Conservation (phyloP, 306 rosid species). For the Potentilla sterilis region DNA sequence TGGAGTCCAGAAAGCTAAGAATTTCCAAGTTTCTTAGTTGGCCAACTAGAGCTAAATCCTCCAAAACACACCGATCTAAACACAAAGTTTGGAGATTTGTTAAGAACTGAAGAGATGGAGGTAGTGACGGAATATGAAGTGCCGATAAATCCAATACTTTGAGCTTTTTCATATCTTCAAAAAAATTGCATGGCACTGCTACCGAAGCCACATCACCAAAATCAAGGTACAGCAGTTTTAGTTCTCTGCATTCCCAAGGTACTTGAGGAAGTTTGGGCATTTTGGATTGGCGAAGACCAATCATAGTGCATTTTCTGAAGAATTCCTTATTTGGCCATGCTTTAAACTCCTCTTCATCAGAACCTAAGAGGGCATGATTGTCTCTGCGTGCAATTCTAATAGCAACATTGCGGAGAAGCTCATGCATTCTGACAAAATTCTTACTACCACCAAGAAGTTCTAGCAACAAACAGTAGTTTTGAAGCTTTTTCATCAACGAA, state of each 20-base stretch:
- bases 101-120: constrained; percentile 17
- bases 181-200: not conserved
- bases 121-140: not conserved
- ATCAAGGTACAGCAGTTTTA: not conserved
- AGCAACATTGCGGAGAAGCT: constrained; percentile 23
- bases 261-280: constrained; percentile 9
- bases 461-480: constrained; percentile 15
- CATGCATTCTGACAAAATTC: constrained; percentile 12
- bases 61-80: not conserved
- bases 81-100: constrained; percentile 18
- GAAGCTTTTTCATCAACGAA: constrained; percentile 7
- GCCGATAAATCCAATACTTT: constrained; percentile 13
- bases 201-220: not conserved
- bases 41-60: constrained; percentile 8
- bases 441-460: not conserved
- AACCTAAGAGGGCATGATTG: not conserved
- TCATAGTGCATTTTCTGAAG: constrained; percentile 3
- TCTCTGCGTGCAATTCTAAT: not conserved
- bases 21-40: constrained; percentile 11
- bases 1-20: accelerated
- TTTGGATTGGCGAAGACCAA: not conserved
- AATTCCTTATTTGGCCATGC: constrained; percentile 7
- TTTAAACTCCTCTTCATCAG: not conserved
- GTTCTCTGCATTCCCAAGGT: not conserved
- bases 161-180: constrained; percentile 13